Base-by-base conservation (phyloP, 1,139 yeast genomes). In the Lodderomyces jiufengensis region DNA sequence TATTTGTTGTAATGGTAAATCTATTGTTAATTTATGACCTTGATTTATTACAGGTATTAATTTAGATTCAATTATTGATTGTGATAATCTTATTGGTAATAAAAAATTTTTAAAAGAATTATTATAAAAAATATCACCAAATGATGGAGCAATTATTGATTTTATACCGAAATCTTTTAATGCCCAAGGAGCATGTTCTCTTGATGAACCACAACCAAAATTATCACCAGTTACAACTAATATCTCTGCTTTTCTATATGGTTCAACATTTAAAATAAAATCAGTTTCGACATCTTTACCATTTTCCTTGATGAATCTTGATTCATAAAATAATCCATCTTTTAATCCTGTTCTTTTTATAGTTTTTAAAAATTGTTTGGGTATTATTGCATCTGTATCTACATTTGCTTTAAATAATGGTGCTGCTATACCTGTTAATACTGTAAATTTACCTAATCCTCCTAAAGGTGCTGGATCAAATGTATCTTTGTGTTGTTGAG, bases 111-210 rank as follows among this genome's bases (percentile, higher is more conserved):
- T 92, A 72, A 84, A 85, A 34, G 97, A 88, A 70, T 92, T 92
- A 70, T 85, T 92, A 78, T 86, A 90, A 73, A 92, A 92, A 52
- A 92, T 92, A 63, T 92, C 98, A 59, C 98, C 98, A 53, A 90
- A 92, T 1, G 97, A 87, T 42, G 97, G 97, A 4, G 98, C 97
- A 63, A 92, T 88, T 57, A 92, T 84, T 46, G 92, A 84, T 61
- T 85, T 82, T 61, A 92, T 88, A 59, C 98, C 98, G 54, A 92
- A 92, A 65, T 92, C 98, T 54, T 87, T 90, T 48, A 92, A 75
- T 3, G 98, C 98, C 98, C 98, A 92, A 41, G 98, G 97, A 16
- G 98, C 98, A 55, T 92, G 98, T 63, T 92, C 98, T 74, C 98
- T 86, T 5, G 97, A 88, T 29, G 97, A 90, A 52, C 98, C 98